Evolutionary conservation across 306 rosid genomes (phyloP), one percentile per base, ranked within the genome.

Genomic region (Lithocarpus polystachyus): DNA sequence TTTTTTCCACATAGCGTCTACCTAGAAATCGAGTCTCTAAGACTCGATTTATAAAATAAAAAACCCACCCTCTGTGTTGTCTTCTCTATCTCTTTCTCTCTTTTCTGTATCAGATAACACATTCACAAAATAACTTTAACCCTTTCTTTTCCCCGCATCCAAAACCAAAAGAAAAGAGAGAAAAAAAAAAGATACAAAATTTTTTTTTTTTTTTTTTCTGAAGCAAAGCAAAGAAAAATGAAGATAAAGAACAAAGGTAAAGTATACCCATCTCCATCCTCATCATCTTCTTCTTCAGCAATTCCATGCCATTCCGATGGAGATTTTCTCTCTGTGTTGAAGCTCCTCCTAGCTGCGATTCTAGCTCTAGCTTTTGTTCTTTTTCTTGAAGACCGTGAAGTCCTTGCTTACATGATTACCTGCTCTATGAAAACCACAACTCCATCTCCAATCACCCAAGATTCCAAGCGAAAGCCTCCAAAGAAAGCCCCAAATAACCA

Each of bases 201-300:
- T n/a, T n/a, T n/a, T n/a, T n/a, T n/a, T 10, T 7, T 37, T 7
- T 6, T 33, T 22, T n/a, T 13, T 0, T 69, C 28, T 4, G 2
- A 14, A 54, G 29, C 54, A 13, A 4, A 31, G 12, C 77, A 35
- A n/a, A 13, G 43, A n/a, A 13, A 48, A 48, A 90, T 88, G 92
- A 90, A 90, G 84, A 83, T 85, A 54, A 88, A 90, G 86, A 81
- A 79, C 88, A 88, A 88, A 62, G 92, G 92, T 40, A 90, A 85
- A 76, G 91, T 90, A 2, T 77, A 88, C 80, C 94, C 94, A 4
- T 83, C 92, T 73, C 92, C 83, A 2, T 65, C 83, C 0, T 59
- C 83, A 0, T 59, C 86, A 4, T 62, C 82, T 1, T 14, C 86
- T 12, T 56, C 82, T 2, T 19, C 86, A 11, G 56, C 20, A n/a